phyloP scores from a whole-genome alignment of 2,329 filamentous ascomycete genomes.

The Botryosphaeria dothidea region DNA sequence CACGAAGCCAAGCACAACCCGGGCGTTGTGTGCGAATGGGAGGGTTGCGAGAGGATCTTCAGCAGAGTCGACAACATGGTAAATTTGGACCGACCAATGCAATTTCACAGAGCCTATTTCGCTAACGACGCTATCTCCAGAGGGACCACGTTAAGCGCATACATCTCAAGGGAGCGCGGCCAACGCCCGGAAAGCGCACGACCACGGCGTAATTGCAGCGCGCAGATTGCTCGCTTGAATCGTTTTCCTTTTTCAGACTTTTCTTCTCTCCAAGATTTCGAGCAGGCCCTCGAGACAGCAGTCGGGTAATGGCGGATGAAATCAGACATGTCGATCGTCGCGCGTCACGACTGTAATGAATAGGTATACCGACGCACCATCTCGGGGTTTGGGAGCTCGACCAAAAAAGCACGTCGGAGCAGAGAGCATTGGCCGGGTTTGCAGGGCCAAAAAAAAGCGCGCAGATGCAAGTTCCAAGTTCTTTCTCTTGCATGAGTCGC shows the following conservation, averaged over 20 bases:
- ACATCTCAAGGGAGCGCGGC: constrained; percentile 33
- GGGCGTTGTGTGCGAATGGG: constrained; percentile 59
- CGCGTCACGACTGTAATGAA: constrained; percentile 18
- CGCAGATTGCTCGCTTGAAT: not conserved
- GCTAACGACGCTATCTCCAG: constrained; percentile 24
- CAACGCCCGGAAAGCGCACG: constrained; percentile 17
- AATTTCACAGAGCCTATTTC: not conserved
- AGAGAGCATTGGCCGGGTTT: not conserved
- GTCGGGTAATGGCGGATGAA: constrained; percentile 19
- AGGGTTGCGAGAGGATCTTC: constrained; percentile 59
- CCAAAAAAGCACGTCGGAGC: not conserved
- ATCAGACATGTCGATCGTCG: constrained; percentile 12
- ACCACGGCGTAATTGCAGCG: constrained; percentile 2
- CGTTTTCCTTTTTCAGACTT: not conserved
- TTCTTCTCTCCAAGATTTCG: constrained; percentile 2
- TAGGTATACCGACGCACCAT: constrained; percentile 11
- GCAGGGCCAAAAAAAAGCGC: constrained; percentile 12
- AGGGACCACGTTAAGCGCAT: constrained; percentile 44
- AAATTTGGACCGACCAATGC: constrained; percentile 24
- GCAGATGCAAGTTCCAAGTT: constrained; percentile 17
- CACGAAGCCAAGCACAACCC: constrained; percentile 66
- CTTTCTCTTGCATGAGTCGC: constrained; percentile 15
- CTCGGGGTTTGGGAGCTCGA: constrained; percentile 2
- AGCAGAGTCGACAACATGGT: constrained; percentile 65
- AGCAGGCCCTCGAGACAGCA: constrained; percentile 10